A percentile compares a stretch with the other conserved stretches of the same genome.
Evolutionary conservation across 805 yeast species (phyloP).

Genomic region (Starmerella geochares): DNA sequence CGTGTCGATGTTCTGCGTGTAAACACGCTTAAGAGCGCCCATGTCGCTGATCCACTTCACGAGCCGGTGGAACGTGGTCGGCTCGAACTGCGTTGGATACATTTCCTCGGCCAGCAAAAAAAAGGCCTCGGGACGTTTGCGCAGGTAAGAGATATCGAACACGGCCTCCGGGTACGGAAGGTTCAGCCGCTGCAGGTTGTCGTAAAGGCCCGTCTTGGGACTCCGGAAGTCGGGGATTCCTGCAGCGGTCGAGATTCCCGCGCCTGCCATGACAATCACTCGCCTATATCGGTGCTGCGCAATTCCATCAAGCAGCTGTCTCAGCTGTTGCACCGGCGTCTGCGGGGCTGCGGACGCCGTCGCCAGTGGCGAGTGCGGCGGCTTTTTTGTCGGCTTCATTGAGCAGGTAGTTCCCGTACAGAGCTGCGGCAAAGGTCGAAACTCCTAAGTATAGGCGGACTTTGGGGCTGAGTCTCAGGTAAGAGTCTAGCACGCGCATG

Average conservation of each 20-base stretch:
- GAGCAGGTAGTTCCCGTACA: slow-evolving; percentile 23
- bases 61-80: slow-evolving; percentile 72
- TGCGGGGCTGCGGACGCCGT: too few species aligned
- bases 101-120: slow-evolving; percentile 74
- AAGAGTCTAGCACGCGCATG: slow-evolving; percentile 20
- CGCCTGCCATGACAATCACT: slow-evolving; percentile 50
- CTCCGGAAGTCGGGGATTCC: slow-evolving; percentile 95
- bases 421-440: slow-evolving; percentile 22
- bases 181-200: slow-evolving; percentile 57
- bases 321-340: not conserved
- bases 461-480: slow-evolving; percentile 20
- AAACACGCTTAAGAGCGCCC: slow-evolving; percentile 53
- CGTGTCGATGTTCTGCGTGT: slow-evolving; percentile 90
- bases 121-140: slow-evolving; percentile 69
- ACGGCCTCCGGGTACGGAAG: slow-evolving; percentile 94
- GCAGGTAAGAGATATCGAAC: slow-evolving; percentile 76
- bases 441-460: slow-evolving; percentile 22
- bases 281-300: slow-evolving; percentile 22
- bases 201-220: slow-evolving; percentile 70
- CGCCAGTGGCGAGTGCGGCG: slow-evolving; percentile 10
- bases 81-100: slow-evolving; percentile 77
- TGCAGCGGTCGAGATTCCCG: slow-evolving; percentile 86
- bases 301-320: slow-evolving; percentile 16
- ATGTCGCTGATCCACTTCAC: slow-evolving; percentile 59
- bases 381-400: slow-evolving; percentile 21